Percentiles rank a stretch among this genome's conserved stretches.
These are phyloP conservation scores for Fragaria vesca DNA, from an alignment of 306 rosid species.

Conservation along the genomic window DNA sequence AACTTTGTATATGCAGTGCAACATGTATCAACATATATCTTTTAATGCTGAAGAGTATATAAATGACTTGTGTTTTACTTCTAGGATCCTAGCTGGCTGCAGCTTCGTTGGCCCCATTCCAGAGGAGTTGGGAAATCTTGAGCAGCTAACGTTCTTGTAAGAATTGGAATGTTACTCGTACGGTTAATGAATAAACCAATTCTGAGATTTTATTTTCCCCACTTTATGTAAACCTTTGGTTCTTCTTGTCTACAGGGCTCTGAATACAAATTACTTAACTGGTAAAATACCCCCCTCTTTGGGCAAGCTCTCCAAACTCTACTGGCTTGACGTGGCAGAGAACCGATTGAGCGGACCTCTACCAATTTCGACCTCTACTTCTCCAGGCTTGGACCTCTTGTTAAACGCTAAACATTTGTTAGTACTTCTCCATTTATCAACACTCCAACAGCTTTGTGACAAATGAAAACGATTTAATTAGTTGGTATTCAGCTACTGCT, in stretches of 20 bases:
- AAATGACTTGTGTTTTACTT: slow-evolving; percentile 20
- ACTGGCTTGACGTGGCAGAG: slow-evolving; percentile 79
- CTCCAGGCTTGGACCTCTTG: slow-evolving; percentile 82
- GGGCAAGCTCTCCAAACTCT: slow-evolving; percentile 83
- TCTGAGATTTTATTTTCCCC: neutral
- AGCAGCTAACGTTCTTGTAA: slow-evolving; percentile 63
- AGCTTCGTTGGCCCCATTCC: slow-evolving; percentile 70
- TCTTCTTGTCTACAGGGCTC: slow-evolving; percentile 54
- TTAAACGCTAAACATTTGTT: slow-evolving; percentile 80
- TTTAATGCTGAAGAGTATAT: neutral
- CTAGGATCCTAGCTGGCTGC: slow-evolving; percentile 74
- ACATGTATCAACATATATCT: neutral
- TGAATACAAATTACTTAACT: slow-evolving; percentile 73
- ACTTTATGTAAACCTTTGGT: neutral
- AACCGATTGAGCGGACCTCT: slow-evolving; percentile 63
- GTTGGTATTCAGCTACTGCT: neutral
- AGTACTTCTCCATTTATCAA: slow-evolving; percentile 21
- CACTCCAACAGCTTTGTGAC: neutral
- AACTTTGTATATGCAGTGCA: slow-evolving; percentile 5
- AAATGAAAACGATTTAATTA: neutral
- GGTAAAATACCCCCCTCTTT: slow-evolving; percentile 75
- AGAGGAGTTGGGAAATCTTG: slow-evolving; percentile 67
- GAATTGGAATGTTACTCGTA: slow-evolving; percentile 15
- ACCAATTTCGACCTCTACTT: slow-evolving; percentile 58
- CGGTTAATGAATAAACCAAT: neutral